phyloP scores from a whole-genome alignment of 257 asterid species.

The Voacanga thouarsii region DNA sequence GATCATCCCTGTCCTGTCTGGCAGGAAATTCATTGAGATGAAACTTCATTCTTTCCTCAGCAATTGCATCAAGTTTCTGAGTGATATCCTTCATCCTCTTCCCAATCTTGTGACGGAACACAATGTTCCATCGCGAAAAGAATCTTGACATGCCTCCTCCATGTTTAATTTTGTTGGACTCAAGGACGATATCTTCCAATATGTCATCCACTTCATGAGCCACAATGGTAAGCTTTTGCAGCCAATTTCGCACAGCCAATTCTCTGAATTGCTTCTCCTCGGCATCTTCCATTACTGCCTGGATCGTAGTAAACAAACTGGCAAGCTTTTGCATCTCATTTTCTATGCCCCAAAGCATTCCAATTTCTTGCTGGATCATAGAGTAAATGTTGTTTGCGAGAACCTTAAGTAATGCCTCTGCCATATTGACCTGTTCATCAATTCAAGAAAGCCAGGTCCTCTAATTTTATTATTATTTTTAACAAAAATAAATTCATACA shows the following conservation, averaged over 20 bases:
- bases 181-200: conserved; percentile 19
- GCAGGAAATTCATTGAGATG: conserved; percentile 14
- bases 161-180: no score
- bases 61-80: conserved; percentile 18
- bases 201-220: conserved; percentile 30
- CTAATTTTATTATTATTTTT: not conserved
- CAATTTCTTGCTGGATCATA: conserved; percentile 23
- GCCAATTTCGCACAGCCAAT: conserved; percentile 21
- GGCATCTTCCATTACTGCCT: conserved; percentile 35
- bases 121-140: not conserved
- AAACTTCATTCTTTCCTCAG: conserved; percentile 23
- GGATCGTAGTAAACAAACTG: conserved; percentile 25
- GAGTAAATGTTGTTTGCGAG: conserved; percentile 14
- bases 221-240: conserved; percentile 24
- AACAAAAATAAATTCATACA: not conserved
- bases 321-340: conserved; percentile 30
- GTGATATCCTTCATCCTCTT: conserved; percentile 16
- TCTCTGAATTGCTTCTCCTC: conserved; percentile 16
- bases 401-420: conserved; percentile 26
- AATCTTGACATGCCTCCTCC: no score
- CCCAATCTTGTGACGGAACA: conserved; percentile 24
- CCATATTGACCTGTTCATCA: conserved; percentile 13
- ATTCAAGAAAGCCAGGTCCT: no score
- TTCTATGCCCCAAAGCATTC: conserved; percentile 27
- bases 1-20: no score